A percentile compares a stretch with the other conserved stretches of the same genome.
These are phyloP conservation scores for Haberlea rhodopensis DNA, from an alignment of 257 asterid species.

Conservation along the genomic window DNA sequence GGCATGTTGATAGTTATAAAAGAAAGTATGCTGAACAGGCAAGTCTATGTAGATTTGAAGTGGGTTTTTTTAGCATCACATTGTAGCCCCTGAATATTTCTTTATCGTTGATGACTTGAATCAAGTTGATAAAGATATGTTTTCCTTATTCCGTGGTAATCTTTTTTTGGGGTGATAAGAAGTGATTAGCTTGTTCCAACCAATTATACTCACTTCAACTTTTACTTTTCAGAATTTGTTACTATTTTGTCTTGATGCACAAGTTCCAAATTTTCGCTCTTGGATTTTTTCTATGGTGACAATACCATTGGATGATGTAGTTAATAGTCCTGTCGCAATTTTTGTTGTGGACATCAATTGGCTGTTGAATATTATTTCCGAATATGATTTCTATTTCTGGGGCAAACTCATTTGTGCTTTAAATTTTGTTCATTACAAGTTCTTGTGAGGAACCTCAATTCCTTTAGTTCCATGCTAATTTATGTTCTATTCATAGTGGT, in stretches of 20 bases:
- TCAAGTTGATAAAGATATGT: slow-evolving; percentile 7
- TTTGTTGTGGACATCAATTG: slow-evolving; percentile 17
- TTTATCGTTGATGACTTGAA: slow-evolving; percentile 7
- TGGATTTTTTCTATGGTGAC: slow-evolving; percentile 9
- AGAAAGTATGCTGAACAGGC: slow-evolving; percentile 91
- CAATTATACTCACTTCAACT: slow-evolving; percentile 12
- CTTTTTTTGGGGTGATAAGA: background rate
- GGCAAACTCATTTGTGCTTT: slow-evolving; percentile 3
- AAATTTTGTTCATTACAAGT: slow-evolving; percentile 16
- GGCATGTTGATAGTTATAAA: slow-evolving; percentile 73
- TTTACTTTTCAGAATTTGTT: slow-evolving; percentile 14
- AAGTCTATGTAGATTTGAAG: slow-evolving; percentile 28
- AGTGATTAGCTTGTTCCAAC: slow-evolving; percentile 13
- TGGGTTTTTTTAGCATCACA: background rate
- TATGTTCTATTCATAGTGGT: slow-evolving; percentile 20
- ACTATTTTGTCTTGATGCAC: slow-evolving; percentile 5
- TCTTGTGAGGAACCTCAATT: slow-evolving; percentile 7
- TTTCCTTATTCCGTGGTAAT: slow-evolving; percentile 19
- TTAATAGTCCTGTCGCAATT: background rate
- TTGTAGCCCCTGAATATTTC: background rate
- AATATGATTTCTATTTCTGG: slow-evolving; percentile 11
- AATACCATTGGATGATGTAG: background rate
- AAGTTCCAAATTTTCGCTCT: slow-evolving; percentile 2
- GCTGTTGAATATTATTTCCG: slow-evolving; percentile 17
- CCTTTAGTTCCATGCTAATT: slow-evolving; percentile 1